Evolutionary conservation across 805 yeast species (phyloP).

Genomic region (Yamadazyma sp.): DNA sequence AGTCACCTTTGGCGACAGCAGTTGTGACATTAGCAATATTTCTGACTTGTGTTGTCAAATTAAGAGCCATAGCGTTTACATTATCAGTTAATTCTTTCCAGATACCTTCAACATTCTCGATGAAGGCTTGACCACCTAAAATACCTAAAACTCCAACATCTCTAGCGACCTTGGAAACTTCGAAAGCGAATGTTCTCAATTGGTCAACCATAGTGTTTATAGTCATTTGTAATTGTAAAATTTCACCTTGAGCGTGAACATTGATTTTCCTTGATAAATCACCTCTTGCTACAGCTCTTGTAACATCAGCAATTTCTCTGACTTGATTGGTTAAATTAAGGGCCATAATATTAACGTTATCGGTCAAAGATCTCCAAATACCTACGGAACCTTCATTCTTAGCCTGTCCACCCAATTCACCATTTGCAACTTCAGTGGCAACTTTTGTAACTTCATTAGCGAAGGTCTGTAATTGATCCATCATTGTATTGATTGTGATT

Average conservation of each 20-base stretch:
- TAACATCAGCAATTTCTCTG: slow-evolving; percentile 85
- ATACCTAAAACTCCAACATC: slow-evolving; percentile 90
- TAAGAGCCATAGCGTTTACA: slow-evolving; percentile 86
- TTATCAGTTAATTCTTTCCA: slow-evolving; percentile 88
- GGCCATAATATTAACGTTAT: slow-evolving; percentile 87
- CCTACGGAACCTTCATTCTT: slow-evolving; percentile 83
- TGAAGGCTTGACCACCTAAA: slow-evolving; percentile 83
- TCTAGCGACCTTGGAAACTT: slow-evolving; percentile 81
- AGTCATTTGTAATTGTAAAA: slow-evolving; percentile 78
- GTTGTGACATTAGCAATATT: slow-evolving; percentile 85
- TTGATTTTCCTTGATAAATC: slow-evolving; percentile 79
- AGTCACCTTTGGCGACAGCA: slow-evolving; percentile 81
- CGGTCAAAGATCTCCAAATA: slow-evolving; percentile 81
- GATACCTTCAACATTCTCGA: slow-evolving; percentile 76
- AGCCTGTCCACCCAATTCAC: slow-evolving; percentile 87
- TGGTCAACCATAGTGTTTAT: slow-evolving; percentile 89
- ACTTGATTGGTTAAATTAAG: slow-evolving; percentile 66
- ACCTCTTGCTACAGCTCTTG: slow-evolving; percentile 85
- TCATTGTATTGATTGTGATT: slow-evolving; percentile 81
- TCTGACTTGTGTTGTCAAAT: slow-evolving; percentile 83
- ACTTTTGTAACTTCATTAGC: slow-evolving; percentile 80
- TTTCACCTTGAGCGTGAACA: slow-evolving; percentile 91
- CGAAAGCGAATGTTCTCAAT: slow-evolving; percentile 76
- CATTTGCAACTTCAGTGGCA: slow-evolving; percentile 88
- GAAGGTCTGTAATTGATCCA: slow-evolving; percentile 80